Conservation (phyloP, 2,329 filamentous ascomycete genomes). For the Cytospora paraplurivora region DNA sequence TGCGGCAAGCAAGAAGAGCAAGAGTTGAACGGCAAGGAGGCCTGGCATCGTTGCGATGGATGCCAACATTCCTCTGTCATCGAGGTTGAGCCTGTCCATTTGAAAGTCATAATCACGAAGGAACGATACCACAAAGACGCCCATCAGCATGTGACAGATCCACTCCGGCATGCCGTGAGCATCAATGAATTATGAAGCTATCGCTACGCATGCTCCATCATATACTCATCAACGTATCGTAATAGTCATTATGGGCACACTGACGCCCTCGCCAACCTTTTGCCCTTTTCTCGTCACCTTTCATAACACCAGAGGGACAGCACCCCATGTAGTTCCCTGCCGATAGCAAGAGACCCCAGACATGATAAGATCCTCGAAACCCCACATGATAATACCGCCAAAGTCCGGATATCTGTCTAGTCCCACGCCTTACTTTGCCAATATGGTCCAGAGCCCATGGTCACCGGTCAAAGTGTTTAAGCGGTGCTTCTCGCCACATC, state of each 20-base stretch:
- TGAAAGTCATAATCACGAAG: not conserved
- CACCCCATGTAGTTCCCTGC: not conserved
- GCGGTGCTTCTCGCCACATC: not conserved
- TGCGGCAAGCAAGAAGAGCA: not conserved
- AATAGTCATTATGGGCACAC: constrained; percentile 13
- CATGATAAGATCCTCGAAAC: not conserved
- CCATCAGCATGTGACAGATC: not conserved
- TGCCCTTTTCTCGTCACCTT: not conserved
- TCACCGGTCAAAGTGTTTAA: not conserved
- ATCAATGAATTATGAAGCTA: not conserved
- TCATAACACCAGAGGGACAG: not conserved
- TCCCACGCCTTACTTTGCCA: constrained; percentile 4
- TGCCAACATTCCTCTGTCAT: not conserved
- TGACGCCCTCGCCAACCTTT: no score
- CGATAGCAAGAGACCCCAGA: not conserved
- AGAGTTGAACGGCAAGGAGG: constrained; percentile 23
- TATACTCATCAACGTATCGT: constrained; percentile 15
- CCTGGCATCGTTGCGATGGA: constrained; percentile 8
- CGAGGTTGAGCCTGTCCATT: not conserved
- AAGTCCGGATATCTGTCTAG: not conserved
- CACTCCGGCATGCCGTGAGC: not conserved
- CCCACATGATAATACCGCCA: not conserved
- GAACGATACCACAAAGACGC: not conserved
- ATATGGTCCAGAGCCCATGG: not conserved
- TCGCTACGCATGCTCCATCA: constrained; percentile 11